Evolutionary conservation across 805 yeast species (phyloP), one percentile per base, ranked within the genome.

Genomic region (Brettanomyces sp.): DNA sequence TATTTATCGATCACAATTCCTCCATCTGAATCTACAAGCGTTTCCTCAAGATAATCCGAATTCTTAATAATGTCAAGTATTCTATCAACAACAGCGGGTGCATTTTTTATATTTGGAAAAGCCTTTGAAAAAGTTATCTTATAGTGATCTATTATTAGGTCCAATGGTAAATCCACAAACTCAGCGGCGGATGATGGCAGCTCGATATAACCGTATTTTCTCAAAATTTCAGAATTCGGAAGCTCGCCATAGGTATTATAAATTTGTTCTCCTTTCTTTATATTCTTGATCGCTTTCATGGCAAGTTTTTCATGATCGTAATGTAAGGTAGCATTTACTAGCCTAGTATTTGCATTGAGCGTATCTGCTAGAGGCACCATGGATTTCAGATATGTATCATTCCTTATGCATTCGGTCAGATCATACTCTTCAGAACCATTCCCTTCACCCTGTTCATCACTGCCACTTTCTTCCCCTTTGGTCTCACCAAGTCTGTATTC

Each of bases 351-450:
- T 1, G 96, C 87, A 58, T 93, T 91, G 49, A 93, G 66, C 22
- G 87, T 80, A 59, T 91, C 99, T 0, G 98, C 98, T 41, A 89
- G 67, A 0, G 98, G 96, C 3, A 90, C 88, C 95, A 93, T 83
- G 0, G 95, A 82, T 59, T 90, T 90, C 52, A 73, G 66, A 48
- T 69, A 76, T 3, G 70, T 14, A 36, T 61, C 64, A 13, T 41
- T 39, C 32, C 46, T 47, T 14, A 59, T 44, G 53, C 56, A 43
- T 66, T 49, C 53, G 8, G 51, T 51, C 3, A 51, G 57, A n/a
- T 51, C 53, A 5, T 44, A 45, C 5, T 44, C 50, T 14, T 46
- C 54, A 5, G 48, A 45, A 2, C 52, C 57, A 6, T 52, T 56
- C 2, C 57, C 56, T 11, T 18, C 9, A 28, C 18, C 18, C 18